Evolutionary conservation across 2,329 filamentous ascomycete species (phyloP).

Genomic region (Alternaria consortialis): DNA sequence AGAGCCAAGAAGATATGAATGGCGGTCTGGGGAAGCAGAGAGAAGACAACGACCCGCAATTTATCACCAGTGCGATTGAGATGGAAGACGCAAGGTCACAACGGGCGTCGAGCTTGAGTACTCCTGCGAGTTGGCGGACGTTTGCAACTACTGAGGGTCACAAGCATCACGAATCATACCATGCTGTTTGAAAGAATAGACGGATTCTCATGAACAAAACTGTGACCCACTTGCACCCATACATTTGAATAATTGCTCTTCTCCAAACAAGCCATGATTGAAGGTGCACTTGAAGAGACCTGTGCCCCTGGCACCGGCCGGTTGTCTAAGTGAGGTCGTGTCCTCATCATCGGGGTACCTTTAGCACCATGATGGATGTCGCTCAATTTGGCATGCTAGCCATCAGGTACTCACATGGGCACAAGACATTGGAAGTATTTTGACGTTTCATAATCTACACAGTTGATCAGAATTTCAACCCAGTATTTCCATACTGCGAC

Average conservation of each 20-base stretch:
- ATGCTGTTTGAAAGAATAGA: conserved; percentile 17
- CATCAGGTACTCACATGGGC: conserved; percentile 33
- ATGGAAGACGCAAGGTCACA: conserved; percentile 29
- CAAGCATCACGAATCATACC: conserved; percentile 21
- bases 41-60: conserved; percentile 25
- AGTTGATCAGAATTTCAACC: neutral
- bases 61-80: conserved; percentile 39
- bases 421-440: neutral
- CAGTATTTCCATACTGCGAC: neutral
- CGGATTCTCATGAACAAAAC: conserved; percentile 5
- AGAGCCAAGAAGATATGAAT: conserved; percentile 36
- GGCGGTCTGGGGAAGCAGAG: conserved; percentile 25
- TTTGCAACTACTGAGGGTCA: conserved; percentile 16
- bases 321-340: neutral
- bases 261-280: neutral
- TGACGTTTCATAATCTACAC: neutral
- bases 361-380: conserved; percentile 36
- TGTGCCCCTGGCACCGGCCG: neutral
- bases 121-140: conserved; percentile 22
- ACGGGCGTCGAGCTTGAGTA: conserved; percentile 19
- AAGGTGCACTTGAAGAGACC: neutral
- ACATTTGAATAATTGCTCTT: neutral
- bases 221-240: conserved; percentile 9
- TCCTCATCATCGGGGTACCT: conserved; percentile 5
- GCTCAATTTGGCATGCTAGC: conserved; percentile 14